A percentile compares a stretch with the other conserved stretches of the same genome.
Evolutionary conservation across 352 stramenopile genomes (phyloP).

Genomic region (Phytophthora quininea): DNA sequence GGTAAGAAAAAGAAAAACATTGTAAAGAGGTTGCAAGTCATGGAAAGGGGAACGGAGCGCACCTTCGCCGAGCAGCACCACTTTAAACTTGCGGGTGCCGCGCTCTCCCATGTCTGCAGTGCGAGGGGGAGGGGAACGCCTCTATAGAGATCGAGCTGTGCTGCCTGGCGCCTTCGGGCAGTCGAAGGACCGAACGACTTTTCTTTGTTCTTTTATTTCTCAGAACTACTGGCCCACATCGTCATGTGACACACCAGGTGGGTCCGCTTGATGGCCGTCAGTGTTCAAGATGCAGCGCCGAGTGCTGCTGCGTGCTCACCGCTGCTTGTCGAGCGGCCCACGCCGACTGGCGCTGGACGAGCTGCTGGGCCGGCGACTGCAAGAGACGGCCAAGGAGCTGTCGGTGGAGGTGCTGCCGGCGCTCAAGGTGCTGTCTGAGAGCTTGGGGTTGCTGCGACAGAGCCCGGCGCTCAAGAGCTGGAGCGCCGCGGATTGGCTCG

Average conservation of each 20-base stretch:
- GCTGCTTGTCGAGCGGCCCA: slow-evolving; percentile 7
- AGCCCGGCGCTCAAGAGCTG: slow-evolving; percentile 70
- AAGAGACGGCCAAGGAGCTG: slow-evolving; percentile 45
- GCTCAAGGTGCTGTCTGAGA: slow-evolving; percentile 80
- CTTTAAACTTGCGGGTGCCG: slow-evolving; percentile 83
- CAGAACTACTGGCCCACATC: neutral
- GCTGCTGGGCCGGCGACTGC: slow-evolving; percentile 27
- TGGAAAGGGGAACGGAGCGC: neutral
- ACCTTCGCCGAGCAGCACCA: slow-evolving; percentile 88
- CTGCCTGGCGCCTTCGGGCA: neutral
- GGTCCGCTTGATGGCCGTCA: neutral
- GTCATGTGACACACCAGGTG: neutral
- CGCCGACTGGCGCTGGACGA: slow-evolving; percentile 25
- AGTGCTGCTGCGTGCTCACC: neutral
- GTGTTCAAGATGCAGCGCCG: slow-evolving; percentile 17
- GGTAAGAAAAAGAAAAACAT: too few species aligned
- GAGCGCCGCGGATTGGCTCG: slow-evolving; percentile 81
- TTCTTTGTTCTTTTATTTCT: slow-evolving; percentile 5
- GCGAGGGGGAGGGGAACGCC: neutral
- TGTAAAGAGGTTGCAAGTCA: neutral
- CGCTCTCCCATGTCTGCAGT: slow-evolving; percentile 54
- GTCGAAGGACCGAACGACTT: neutral
- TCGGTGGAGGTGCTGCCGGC: slow-evolving; percentile 69
- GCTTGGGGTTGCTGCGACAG: slow-evolving; percentile 59
- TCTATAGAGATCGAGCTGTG: neutral